Base-by-base conservation (phyloP, 441 rosid genomes). In the Adansonia rubrostipa region DNA sequence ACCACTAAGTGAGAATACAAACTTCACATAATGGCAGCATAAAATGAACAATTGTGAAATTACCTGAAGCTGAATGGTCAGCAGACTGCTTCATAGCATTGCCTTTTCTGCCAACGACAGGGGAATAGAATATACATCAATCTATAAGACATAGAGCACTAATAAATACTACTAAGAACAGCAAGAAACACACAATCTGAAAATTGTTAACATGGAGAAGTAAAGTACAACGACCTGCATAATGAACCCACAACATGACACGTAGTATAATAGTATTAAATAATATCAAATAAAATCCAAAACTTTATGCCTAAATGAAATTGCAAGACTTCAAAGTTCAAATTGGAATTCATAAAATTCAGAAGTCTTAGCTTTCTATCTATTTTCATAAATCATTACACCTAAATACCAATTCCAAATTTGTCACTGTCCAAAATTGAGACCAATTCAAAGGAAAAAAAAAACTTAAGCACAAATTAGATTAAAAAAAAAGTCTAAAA, bases 81-180 rank as follows among this genome's bases (percentile, higher is more conserved):
- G 77, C 81, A 58, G 84, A 58, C 71, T 77, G 91, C 85, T 81
- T 84, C 89, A 86, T 89, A 1, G 72, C 79, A 76, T 83, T 79
- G 67, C 82, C 74, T 72, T 75, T 76, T 80, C 85, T 48, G 67
- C 75, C 28, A 76, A 48, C 28, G 62, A 24, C 56, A 77, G 77
- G 68, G 76, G 33, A 45, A 68, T 45, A 36, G 17, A 47, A 71
- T 3, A 9, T 3, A 14, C 15, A 24, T 53, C 62, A 47, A 71
- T 15, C 19, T 36, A 8, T 24, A 40, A 24, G 74, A 50, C 17
- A 22, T 19, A 48, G 42, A 22, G 45, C 45, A 70, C 68, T 14
- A 47, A 75, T 17, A 28, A 36, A 3, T 76, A 40, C 64, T 65
- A 65, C 48, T 0, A 36, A 28, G 45, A 45, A 17, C 45, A 58